Conservation (phyloP, 495 filamentous ascomycete genomes). For the Lentithecium fluviatile region DNA sequence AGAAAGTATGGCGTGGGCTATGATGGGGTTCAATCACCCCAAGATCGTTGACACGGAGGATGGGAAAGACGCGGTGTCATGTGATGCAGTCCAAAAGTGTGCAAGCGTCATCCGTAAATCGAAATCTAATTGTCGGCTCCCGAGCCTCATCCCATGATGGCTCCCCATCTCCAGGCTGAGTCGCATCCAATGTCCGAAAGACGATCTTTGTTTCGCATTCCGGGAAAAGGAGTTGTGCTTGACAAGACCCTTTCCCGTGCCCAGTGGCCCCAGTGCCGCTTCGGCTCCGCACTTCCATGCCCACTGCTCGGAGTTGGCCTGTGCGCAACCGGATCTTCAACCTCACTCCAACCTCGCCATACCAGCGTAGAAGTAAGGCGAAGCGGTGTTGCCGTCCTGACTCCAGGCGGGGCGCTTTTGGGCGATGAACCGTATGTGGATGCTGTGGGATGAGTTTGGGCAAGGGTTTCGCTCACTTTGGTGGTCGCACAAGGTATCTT, state of each 20-base stretch:
- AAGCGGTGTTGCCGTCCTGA: not conserved
- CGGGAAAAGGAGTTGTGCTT: slow-evolving; percentile 15
- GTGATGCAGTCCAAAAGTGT: not conserved
- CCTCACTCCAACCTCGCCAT: slow-evolving; percentile 18
- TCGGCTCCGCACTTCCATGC: slow-evolving; percentile 22
- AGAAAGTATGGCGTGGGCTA: no score
- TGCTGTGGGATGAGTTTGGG: no score
- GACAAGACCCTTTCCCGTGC: not conserved
- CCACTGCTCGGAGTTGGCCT: slow-evolving; percentile 9
- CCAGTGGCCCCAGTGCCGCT: no score
- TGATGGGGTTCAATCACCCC: no score
- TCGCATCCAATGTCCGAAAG: slow-evolving; percentile 10
- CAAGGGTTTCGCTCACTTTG: no score
- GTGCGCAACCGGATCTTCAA: slow-evolving; percentile 14
- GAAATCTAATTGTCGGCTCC: no score
- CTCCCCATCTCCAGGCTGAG: slow-evolving; percentile 21
- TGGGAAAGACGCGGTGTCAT: not conserved
- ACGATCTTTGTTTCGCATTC: slow-evolving; percentile 12
- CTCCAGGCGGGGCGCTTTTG: no score
- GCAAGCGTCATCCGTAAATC: no score
- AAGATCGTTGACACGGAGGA: no score
- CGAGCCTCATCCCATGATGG: not conserved
- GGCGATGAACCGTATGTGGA: no score
- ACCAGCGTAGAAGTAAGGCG: not conserved
- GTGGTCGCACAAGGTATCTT: not conserved